Conservation (phyloP, 116 monocot species). For the Trichopus zeylanicus region DNA sequence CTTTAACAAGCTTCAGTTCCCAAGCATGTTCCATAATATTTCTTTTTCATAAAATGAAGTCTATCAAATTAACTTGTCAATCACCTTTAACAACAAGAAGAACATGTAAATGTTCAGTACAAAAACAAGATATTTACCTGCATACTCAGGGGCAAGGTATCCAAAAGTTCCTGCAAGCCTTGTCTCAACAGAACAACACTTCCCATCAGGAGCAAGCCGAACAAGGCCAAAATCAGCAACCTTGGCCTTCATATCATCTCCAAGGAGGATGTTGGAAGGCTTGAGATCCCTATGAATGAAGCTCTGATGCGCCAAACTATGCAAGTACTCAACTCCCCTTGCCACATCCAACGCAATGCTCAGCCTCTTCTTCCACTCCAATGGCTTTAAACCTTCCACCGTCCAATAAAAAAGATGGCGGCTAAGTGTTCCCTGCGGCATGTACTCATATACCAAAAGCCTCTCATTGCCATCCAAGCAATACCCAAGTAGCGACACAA, state of each 20-base stretch:
- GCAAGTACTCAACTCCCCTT: constrained; percentile 67
- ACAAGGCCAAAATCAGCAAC: constrained; percentile 76
- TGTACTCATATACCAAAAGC: constrained; percentile 64
- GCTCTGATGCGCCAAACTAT: constrained; percentile 59
- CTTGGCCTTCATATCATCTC: constrained; percentile 72
- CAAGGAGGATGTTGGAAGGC: constrained; percentile 68
- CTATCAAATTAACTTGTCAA: no score
- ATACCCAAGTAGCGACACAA: constrained; percentile 64
- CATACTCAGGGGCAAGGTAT: constrained; percentile 83
- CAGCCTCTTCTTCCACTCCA: constrained; percentile 67
- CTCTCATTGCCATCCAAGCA: constrained; percentile 73
- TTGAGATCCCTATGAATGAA: constrained; percentile 77
- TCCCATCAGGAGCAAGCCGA: constrained; percentile 63
- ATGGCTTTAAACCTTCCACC: constrained; percentile 39
- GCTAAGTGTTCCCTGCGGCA: constrained; percentile 70
- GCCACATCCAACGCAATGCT: constrained; percentile 67
- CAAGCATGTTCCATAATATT: no score
- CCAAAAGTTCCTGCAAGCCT: constrained; percentile 75
- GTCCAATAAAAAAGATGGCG: constrained; percentile 51
- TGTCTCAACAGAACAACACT: constrained; percentile 46
- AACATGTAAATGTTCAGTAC: no score
- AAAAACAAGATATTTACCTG: constrained; percentile 29
- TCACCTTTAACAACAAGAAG: no score
- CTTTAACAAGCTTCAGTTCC: no score
- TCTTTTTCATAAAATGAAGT: no score